These are phyloP conservation scores for Kitagawia praeruptora DNA, from an alignment of 129 eudicot species.

Conservation along the genomic window DNA sequence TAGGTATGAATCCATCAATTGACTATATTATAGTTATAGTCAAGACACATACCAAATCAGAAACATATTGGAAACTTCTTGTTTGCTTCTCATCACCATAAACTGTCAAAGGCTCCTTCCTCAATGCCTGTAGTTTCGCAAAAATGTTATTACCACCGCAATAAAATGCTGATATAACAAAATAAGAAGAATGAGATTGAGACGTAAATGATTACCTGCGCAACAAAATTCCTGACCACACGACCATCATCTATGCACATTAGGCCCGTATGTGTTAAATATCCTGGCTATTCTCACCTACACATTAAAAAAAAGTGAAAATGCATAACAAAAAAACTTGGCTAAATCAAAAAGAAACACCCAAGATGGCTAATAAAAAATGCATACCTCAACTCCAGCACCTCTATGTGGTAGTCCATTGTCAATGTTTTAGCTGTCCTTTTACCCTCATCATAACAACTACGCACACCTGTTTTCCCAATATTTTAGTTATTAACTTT, in stretches of 20 bases:
- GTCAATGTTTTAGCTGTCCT: slow-evolving; percentile 10
- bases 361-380: not conserved
- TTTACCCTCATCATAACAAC: slow-evolving; percentile 10
- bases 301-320: not conserved
- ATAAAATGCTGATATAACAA: not conserved
- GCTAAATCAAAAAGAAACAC: not conserved
- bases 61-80: slow-evolving; percentile 75
- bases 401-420: slow-evolving; percentile 14
- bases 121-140: slow-evolving; percentile 32
- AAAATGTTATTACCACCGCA: not conserved
- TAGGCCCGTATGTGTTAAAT: slow-evolving; percentile 79
- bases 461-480: slow-evolving; percentile 5
- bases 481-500: not conserved
- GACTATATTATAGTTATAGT: not conserved
- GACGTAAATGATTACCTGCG: slow-evolving; percentile 30
- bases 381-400: slow-evolving; percentile 12
- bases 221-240: slow-evolving; percentile 83
- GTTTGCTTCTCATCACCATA: slow-evolving; percentile 76
- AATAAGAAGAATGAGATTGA: not conserved
- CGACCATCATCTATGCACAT: slow-evolving; percentile 89
- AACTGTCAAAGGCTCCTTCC: slow-evolving; percentile 67
- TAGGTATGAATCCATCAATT: not conserved
- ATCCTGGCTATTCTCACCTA: slow-evolving; percentile 75
- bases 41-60: slow-evolving; percentile 50
- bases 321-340: not conserved